Conservation (phyloP, 768 basidiomycete species). For the Kwoniella sp. region DNA sequence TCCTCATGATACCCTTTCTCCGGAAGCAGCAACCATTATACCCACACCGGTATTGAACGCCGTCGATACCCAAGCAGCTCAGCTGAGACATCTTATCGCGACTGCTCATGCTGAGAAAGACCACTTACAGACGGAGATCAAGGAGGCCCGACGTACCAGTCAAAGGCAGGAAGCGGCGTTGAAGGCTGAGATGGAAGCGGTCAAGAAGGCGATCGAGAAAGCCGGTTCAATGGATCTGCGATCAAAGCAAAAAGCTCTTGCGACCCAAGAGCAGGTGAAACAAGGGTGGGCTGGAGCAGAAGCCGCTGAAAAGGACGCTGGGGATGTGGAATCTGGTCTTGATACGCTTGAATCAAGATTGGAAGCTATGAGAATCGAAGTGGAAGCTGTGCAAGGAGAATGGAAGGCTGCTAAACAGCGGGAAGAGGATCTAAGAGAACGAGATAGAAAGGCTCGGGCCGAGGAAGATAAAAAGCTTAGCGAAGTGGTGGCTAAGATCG, state of each 20-base stretch:
- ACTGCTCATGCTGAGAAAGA: constrained; percentile 69
- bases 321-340: constrained; percentile 59
- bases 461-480: constrained; percentile 50
- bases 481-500: constrained; percentile 42
- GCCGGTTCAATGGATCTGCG: constrained; percentile 71
- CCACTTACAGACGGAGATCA: constrained; percentile 68
- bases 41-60: constrained; percentile 41
- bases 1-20: constrained; percentile 10
- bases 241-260: constrained; percentile 81
- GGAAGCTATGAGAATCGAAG: constrained; percentile 31
- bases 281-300: constrained; percentile 66
- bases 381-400: constrained; percentile 34
- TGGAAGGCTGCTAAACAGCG: constrained; percentile 33
- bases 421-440: constrained; percentile 46
- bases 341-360: constrained; percentile 57
- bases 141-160: constrained; percentile 73
- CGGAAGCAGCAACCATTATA: constrained; percentile 25
- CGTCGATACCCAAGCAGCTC: constrained; percentile 46
- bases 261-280: constrained; percentile 84
- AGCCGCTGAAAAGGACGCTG: constrained; percentile 58
- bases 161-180: constrained; percentile 81
- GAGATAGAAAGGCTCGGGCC: constrained; percentile 35
- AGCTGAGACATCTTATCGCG: constrained; percentile 68
- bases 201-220: constrained; percentile 82
- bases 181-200: constrained; percentile 77